A percentile compares a stretch with the other conserved stretches of the same genome.
phyloP scores from a whole-genome alignment of 495 filamentous ascomycete genomes.

The Lentithecium fluviatile region DNA sequence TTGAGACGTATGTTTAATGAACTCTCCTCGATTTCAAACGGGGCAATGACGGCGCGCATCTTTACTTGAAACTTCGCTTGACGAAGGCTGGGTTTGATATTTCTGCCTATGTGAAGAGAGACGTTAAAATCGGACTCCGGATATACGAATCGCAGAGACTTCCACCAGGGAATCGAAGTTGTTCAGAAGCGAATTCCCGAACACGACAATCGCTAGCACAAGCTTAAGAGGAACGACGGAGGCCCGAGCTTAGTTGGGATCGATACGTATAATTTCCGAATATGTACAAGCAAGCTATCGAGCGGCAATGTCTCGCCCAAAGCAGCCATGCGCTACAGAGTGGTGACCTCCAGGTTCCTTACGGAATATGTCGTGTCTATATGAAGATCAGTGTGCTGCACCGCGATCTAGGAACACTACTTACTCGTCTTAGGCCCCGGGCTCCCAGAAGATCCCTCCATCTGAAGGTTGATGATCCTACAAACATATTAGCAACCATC shows the following conservation, averaged over 20 bases:
- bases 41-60: too few species aligned
- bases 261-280: neutral
- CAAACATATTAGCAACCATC: neutral
- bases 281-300: neutral
- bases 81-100: too few species aligned
- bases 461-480: constrained; percentile 31
- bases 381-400: neutral
- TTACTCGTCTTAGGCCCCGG: constrained; percentile 25
- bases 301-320: neutral
- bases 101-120: too few species aligned
- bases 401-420: neutral
- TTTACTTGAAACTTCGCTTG: too few species aligned
- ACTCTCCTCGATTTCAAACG: too few species aligned
- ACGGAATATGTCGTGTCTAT: constrained; percentile 28
- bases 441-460: constrained; percentile 26
- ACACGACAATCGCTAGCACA: too few species aligned
- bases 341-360: constrained; percentile 18
- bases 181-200: too few species aligned
- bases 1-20: too few species aligned
- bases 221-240: too few species aligned
- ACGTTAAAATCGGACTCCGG: too few species aligned
- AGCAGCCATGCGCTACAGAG: neutral
- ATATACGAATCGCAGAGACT: too few species aligned
- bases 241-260: neutral
- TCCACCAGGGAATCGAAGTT: too few species aligned